Evolutionary conservation across 1,284 basidiomycete genomes (phyloP), one percentile per base, ranked within the genome.

Genomic region (Ceratobasidium theobromae): DNA sequence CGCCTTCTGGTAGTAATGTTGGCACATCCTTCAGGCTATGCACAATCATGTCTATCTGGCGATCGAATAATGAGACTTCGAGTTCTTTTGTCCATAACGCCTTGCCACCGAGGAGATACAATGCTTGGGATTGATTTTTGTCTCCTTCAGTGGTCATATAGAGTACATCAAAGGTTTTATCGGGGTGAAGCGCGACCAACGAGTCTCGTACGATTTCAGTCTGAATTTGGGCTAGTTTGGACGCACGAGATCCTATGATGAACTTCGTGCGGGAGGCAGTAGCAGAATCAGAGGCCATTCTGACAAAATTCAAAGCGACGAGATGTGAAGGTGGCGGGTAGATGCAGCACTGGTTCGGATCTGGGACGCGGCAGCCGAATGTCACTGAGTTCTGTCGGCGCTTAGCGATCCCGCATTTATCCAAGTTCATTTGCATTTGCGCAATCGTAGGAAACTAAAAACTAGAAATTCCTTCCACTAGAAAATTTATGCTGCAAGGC

Each of bases 1-100:
- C 95, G 0, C 93, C 93, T 0, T 85, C 83, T 0, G 94, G 94
- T 28, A 98, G 78, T 2, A 80, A 80, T 1, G 96, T 99, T 9
- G 96, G 96, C 21, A 98, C 86, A 76, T 99, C 97, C 77, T 99
- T 99, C 72, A 94, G 81, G 65, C 85, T 88, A 78, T 99, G 97
- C 21, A 99, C 88, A 72, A 99, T 87, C 80, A 98, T 87, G 75
- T 99, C 97, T 58, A 97, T 91, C 11, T 81, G 79, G 18, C 83
- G 80, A 43, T 86, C 81, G 48, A 84, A 80, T 60, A 98, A 80
- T 25, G 89, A 87, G 21, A 89, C 88, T 75, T 98, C 95, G 68
- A 98, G 86, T 74, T 98, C 95, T 74, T 93, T 91, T 30, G 95
- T 98, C 95, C 95, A 98, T 16, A 98, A 79, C 0, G 90, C 87